Base-by-base conservation (phyloP, 2,329 filamentous ascomycete genomes). In the Atkinsonella hypoxylon region DNA sequence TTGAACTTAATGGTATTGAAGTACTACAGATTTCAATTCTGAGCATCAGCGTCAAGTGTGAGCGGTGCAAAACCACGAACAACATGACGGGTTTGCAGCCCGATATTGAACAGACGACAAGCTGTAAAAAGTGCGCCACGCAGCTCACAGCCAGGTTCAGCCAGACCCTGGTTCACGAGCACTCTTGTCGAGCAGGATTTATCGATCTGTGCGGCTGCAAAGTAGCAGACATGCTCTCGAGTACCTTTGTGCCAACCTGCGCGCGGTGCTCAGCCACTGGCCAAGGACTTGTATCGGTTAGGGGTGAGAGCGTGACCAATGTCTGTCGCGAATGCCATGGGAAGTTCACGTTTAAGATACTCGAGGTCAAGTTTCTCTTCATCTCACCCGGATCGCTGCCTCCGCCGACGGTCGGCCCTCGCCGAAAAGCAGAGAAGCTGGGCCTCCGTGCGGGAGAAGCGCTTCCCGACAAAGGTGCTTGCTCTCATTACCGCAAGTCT, bases 221-320 rank as follows among this genome's bases (percentile, higher is more conserved):
- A 6, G 76, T 87, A 9, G 74, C 81, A 44, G 88, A 93, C 61
- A 78, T 93, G 73, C 77, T 93, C 11, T 83, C 85, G 49, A 89
- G 85, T 65, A 82, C 81, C 40, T 91, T 94, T 68, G 69, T 86
- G 31, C 88, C 88, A 15, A 90, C 85, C 0, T 94, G 88, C 64
- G 76, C 78, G 1, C 75, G 78, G 59, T 94, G 88, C 67, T 93
- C 87, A 31, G 85, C 82, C 0, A 60, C 79, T 1, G 79, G 82
- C 54, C 76, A 77, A 4, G 86, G 85, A 1, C 75, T 93, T 34
- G 75, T 83, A 15, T 82, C 85, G 4, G 85, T 91, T 6, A 76
- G 84, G 26, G 87, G 86, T 44, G 86, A 91, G 53, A 79, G 79
- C 17, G 78, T 80, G 20, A 82, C 81, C 60, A 86, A 88, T 52